Percentiles rank a stretch among this genome's conserved stretches.
Evolutionary conservation across 1,284 basidiomycete species (phyloP).

Genomic region (Anthracocystis walkeri): DNA sequence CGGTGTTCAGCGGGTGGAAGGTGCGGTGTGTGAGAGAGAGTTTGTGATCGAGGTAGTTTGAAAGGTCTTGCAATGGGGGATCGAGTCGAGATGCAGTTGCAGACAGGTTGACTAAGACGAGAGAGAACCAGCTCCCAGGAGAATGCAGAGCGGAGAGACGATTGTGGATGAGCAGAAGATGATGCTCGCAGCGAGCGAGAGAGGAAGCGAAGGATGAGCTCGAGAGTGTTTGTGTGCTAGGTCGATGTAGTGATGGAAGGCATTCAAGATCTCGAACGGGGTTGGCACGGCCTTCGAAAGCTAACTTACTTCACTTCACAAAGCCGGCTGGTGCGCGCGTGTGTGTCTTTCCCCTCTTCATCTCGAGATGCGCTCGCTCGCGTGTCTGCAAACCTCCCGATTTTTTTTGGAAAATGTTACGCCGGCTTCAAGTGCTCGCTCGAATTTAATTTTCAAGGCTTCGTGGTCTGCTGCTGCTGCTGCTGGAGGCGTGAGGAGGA

Average conservation of each 20-base stretch:
- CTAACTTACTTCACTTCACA: not conserved
- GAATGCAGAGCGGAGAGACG: not conserved
- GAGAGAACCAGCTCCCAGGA: conserved; percentile 14
- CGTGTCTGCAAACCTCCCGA: not conserved
- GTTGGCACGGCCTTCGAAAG: not conserved
- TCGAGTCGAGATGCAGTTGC: not conserved
- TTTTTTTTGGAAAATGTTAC: conserved; percentile 1
- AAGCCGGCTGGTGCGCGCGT: conserved; percentile 12
- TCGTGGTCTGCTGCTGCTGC: not conserved
- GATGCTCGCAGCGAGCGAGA: not conserved
- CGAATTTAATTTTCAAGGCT: not conserved
- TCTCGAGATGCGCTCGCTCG: not conserved
- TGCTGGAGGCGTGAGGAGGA: too few species aligned
- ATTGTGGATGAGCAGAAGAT: not conserved
- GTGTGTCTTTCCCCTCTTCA: conserved; percentile 3
- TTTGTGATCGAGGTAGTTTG: not conserved
- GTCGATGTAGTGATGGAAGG: conserved; percentile 1
- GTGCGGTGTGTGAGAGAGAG: not conserved
- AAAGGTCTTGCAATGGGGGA: not conserved
- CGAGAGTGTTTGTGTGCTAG: not conserved
- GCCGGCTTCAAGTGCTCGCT: not conserved
- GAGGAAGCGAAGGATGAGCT: conserved; percentile 8
- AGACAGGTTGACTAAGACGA: not conserved
- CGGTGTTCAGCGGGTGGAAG: not conserved
- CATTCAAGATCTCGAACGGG: not conserved